Conservation (phyloP, 495 filamentous ascomycete species). For the Penicillium bovifimosum region DNA sequence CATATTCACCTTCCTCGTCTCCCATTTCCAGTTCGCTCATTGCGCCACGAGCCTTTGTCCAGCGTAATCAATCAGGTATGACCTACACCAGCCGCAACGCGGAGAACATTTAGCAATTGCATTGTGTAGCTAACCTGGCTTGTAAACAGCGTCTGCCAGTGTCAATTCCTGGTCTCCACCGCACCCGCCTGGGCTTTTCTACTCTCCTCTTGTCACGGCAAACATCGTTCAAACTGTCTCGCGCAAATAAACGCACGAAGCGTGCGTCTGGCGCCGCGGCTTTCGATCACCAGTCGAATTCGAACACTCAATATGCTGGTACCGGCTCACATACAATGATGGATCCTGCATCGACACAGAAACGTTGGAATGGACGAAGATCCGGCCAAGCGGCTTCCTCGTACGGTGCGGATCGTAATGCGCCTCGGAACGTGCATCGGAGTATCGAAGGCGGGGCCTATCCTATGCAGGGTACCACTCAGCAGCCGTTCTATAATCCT, state of each 20-base stretch:
- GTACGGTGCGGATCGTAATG: background rate
- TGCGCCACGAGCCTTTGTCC: background rate
- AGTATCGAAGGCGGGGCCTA: background rate
- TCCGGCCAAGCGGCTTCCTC: background rate
- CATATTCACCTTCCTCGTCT: background rate
- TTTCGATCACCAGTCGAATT: background rate
- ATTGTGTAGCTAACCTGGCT: background rate
- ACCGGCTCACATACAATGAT: background rate
- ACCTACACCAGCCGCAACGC: background rate
- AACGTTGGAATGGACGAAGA: background rate
- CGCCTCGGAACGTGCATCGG: background rate
- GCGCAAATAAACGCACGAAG: slow-evolving; percentile 14
- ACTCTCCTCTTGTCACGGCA: background rate
- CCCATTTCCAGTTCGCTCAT: background rate
- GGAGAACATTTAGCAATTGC: background rate
- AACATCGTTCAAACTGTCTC: slow-evolving; percentile 13
- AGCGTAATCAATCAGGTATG: slow-evolving; percentile 1
- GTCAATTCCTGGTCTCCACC: background rate
- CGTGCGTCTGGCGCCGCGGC: slow-evolving; percentile 9
- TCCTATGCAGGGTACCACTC: background rate
- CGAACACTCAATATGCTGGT: background rate
- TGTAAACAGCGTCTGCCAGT: background rate
- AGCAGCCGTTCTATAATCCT: background rate
- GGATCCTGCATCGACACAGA: background rate
- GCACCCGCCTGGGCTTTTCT: background rate